Evolutionary conservation across 2,329 filamentous ascomycete genomes (phyloP), one percentile per base, ranked within the genome.

Genomic region (Camillea tinctor): DNA sequence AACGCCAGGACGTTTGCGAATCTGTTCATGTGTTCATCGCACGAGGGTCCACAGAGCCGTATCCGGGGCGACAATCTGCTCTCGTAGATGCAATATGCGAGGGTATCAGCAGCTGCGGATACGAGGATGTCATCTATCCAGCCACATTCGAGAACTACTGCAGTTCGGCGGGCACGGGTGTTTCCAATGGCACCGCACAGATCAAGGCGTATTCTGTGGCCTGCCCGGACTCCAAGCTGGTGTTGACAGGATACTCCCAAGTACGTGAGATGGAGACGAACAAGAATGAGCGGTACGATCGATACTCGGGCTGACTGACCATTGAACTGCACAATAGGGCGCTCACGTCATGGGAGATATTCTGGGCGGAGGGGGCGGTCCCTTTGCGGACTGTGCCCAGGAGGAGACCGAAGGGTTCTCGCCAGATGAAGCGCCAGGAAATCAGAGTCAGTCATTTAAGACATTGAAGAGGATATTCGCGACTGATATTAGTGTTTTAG

Each of bases 331-430:
- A n/a, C 2, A 44, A 20, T 20, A 61, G 55, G 64, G 64, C 3
- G 66, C 26, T 7, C 59, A 66, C 2, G 50, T 66, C 22, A 57
- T 61, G 19, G 66, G 64, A 20, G 66, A 67, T 52, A 66, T 67
- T 30, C 58, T 67, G 26, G 62, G 64, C 23, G 66, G 62, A 30
- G 64, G 66, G 24, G 70, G 68, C 6, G 67, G 61, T 57, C 9
- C 3, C 49, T 50, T 50, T 50, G 54, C 52, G 51, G 24, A 30
- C 53, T 69, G 65, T 56, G 64, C 63, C 17, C 62, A 64, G 50
- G 60, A 48, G 21, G 61, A 60, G 8, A 65, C 30, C 21, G 24
- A 52, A 1, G 58, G 52, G 11, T 48, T 68, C 36, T 60, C 51
- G 40, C 61, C 44, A 26, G 40, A 52, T 30, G 54, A 20, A 2